A percentile compares a stretch with the other conserved stretches of the same genome.
Conservation (phyloP, 2,329 filamentous ascomycete species). For the Ophiocordyceps robertsii region DNA sequence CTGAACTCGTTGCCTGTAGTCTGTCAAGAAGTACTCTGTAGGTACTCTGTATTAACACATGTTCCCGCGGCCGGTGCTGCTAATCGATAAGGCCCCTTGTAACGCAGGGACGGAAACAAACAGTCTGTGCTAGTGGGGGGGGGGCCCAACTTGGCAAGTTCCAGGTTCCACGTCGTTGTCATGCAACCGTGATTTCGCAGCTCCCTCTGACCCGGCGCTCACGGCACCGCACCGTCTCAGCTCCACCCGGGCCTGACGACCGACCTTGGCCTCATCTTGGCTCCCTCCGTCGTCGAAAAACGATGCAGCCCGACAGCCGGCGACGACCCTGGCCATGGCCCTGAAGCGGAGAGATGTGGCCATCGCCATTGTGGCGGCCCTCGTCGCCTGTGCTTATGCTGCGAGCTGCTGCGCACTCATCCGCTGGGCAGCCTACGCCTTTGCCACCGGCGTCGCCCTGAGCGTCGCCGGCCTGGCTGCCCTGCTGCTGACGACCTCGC, state of each 20-base stretch:
- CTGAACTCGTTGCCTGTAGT: too few species aligned
- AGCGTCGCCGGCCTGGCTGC: slow-evolving; percentile 41
- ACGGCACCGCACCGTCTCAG: too few species aligned
- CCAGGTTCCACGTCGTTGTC: too few species aligned
- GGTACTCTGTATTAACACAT: too few species aligned
- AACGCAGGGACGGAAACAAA: too few species aligned
- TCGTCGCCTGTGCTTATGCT: slow-evolving; percentile 79
- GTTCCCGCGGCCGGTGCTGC: too few species aligned
- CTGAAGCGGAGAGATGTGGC: slow-evolving; percentile 61
- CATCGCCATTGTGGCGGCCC: slow-evolving; percentile 52
- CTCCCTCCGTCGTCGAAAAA: background rate
- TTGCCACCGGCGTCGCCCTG: slow-evolving; percentile 53
- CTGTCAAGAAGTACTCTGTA: too few species aligned
- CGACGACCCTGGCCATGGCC: slow-evolving; percentile 40
- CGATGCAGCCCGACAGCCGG: slow-evolving; percentile 17
- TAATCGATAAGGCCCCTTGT: too few species aligned
- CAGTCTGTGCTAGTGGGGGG: too few species aligned
- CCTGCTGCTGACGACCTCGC: slow-evolving; percentile 40
- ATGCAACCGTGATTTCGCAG: too few species aligned
- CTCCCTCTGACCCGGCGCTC: too few species aligned
- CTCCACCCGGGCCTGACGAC: background rate
- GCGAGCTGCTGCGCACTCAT: slow-evolving; percentile 72
- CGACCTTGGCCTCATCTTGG: background rate
- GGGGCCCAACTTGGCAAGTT: too few species aligned
- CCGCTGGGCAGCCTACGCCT: slow-evolving; percentile 76